Evolutionary conservation across 106 monocot genomes (phyloP), one percentile per base, ranked within the genome.

Genomic region (Dioscorea alata): DNA sequence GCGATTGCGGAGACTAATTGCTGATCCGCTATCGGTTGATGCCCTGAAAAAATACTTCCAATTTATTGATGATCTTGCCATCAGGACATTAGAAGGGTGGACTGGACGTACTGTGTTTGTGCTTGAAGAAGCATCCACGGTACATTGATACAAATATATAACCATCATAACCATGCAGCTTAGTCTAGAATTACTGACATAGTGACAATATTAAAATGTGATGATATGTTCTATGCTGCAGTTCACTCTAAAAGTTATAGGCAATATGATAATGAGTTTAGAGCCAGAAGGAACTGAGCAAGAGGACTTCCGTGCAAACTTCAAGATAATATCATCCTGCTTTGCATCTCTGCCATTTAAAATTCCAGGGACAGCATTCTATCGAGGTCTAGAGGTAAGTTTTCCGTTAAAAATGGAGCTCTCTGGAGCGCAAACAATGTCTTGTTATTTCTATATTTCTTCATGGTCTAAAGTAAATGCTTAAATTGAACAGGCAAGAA

Each of bases 211-310:
- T 5, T 54, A 5, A 18, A 13, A 54, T 54, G 54, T 54, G 15
- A 4, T 54, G 5, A 19, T 8, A 20, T 65, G 34, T 5, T 22
- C 53, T 21, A 66, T 52, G 48, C 16, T 31, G 24, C 74, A 79
- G 79, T 74, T 79, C 33, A 79, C 79, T 33, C 69, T 79, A 18
- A 79, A 74, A 59, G 74, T 79, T 31, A 79, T 79, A 19, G 59
- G 64, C 48, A 69, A 74, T 31, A 74, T 79, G 68, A 63, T 74
- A 50, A 69, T 79, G 69, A 79, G 79, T 69, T 23, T 74, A 64
- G 74, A 74, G 69, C 79, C 73, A 6, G 23, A 42, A 48, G 79
- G 79, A 0, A 60, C 69, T 13, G 79, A 74, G 58, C 79, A 79
- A 59, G 74, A 79, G 64, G 59, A 64, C 69, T 69, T 79, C 12